Base-by-base conservation (phyloP, 805 yeast species). In the Candida corydali region DNA sequence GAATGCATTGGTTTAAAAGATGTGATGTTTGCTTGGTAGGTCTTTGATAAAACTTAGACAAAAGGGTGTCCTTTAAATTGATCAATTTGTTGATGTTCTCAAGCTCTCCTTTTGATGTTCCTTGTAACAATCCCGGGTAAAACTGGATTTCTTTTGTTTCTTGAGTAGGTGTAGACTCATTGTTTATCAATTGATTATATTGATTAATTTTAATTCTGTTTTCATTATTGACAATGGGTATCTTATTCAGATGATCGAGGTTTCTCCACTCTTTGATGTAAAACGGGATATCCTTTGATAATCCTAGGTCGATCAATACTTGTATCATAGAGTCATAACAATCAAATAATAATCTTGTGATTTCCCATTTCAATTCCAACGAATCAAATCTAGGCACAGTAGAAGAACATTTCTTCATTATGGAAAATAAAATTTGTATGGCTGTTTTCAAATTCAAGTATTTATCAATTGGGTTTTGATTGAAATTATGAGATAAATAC, bases 231-330 rank as follows among this genome's bases (percentile, higher is more conserved):
- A 42, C 33, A 6, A 57, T 26, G 0, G 68, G 61, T n/a, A 28
- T 26, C 10, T 27, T 10, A 4, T 51, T 46, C 1, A 57, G 46
- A 3, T 54, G 47, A 12, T 69, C 50, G 9, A 76, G 49, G 24
- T 59, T 63, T 5, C 58, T 54, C 25, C 75, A 61, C 45, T 83
- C 89, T 5, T 61, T 61, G 3, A 69, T 44, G 54, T 71, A 82
- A 49, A 67, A 78, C 2, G 70, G 68, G 32, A 79, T 69, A 38
- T 82, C 87, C 43, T 75, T 76, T 0, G 78, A 59, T 3, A 79
- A 49, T 0, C 89, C 88, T 26, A 76, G 50, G 25, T 66, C 70
- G 11, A 65, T 55, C 36, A 69, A 63, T 0, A 63, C 47, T 3
- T 61, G 52, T 16, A 78, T 56, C 17, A 76, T 54, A 3, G 39